These are phyloP conservation scores for Gossypium laxum DNA, from an alignment of 441 rosid genomes.

Conservation along the genomic window DNA sequence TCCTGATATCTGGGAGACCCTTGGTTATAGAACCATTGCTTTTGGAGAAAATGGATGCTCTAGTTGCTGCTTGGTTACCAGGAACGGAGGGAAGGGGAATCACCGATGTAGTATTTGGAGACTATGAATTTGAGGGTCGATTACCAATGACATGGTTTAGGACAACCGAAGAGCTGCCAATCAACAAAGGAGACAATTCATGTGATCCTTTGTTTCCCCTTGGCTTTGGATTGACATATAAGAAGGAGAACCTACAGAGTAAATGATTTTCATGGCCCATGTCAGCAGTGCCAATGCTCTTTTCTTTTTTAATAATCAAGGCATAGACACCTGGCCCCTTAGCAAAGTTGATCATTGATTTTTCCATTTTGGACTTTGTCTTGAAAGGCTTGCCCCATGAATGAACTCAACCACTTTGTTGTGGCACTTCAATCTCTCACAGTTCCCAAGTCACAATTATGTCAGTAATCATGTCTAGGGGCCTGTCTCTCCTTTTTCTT, in stretches of 20 bases:
- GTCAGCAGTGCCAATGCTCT: not conserved
- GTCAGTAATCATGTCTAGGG: not conserved
- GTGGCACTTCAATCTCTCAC: constrained; percentile 2
- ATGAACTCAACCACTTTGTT: not conserved
- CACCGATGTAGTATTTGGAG: not conserved
- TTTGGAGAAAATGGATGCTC: constrained; percentile 32
- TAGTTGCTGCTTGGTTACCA: constrained; percentile 81
- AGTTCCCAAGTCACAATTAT: constrained; percentile 3
- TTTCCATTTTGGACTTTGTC: not conserved
- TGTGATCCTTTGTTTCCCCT: constrained; percentile 60
- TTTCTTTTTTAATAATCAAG: not conserved
- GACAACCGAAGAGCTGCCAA: constrained; percentile 43
- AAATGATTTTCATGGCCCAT: constrained; percentile 11
- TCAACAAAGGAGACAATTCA: constrained; percentile 32
- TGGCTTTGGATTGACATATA: constrained; percentile 47
- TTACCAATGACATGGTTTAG: constrained; percentile 75
- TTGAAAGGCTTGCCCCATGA: not conserved
- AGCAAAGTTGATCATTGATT: not conserved
- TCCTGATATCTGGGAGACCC: constrained; percentile 72
- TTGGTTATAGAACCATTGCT: constrained; percentile 41
- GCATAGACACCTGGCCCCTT: not conserved
- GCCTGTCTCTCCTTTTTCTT: constrained; percentile 4
- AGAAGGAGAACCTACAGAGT: constrained; percentile 10
- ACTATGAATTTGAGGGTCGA: constrained; percentile 34
- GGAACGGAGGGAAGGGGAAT: constrained; percentile 73